Evolutionary conservation across 306 rosid species (phyloP).

Genomic region (Prunus mira): DNA sequence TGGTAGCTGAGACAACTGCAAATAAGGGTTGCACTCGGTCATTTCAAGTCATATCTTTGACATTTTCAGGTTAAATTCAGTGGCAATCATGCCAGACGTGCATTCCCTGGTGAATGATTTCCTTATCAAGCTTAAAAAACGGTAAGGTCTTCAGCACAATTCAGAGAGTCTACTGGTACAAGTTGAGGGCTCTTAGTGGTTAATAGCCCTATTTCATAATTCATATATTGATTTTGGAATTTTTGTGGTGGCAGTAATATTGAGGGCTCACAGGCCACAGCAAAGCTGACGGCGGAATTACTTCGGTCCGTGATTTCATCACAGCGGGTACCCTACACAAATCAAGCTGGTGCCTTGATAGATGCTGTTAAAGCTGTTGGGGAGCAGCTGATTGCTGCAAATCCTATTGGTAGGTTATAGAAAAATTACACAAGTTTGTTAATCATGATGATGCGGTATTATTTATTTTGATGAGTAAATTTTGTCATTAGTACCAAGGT

Average conservation of each 20-base stretch:
- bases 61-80: slow-evolving; percentile 38
- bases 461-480: neutral
- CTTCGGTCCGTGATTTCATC: slow-evolving; percentile 83
- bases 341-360: slow-evolving; percentile 78
- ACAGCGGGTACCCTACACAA: slow-evolving; percentile 73
- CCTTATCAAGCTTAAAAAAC: slow-evolving; percentile 66
- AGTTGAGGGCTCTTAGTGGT: neutral
- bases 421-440: neutral
- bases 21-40: neutral
- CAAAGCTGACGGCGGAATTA: slow-evolving; percentile 79
- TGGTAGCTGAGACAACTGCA: neutral
- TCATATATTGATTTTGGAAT: neutral
- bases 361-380: slow-evolving; percentile 86
- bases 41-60: neutral
- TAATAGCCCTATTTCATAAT: neutral
- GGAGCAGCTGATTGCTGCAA: slow-evolving; percentile 89
- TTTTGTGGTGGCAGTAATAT: slow-evolving; percentile 55
- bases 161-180: slow-evolving; percentile 2
- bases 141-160: slow-evolving; percentile 40
- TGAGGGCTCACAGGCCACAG: slow-evolving; percentile 92
- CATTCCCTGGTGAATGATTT: slow-evolving; percentile 72
- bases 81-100: slow-evolving; percentile 78
- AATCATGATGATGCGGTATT: neutral
- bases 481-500: neutral
- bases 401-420: slow-evolving; percentile 72